These are phyloP conservation scores for Ballota nigra DNA, from an alignment of 257 asterid species.

Conservation along the genomic window DNA sequence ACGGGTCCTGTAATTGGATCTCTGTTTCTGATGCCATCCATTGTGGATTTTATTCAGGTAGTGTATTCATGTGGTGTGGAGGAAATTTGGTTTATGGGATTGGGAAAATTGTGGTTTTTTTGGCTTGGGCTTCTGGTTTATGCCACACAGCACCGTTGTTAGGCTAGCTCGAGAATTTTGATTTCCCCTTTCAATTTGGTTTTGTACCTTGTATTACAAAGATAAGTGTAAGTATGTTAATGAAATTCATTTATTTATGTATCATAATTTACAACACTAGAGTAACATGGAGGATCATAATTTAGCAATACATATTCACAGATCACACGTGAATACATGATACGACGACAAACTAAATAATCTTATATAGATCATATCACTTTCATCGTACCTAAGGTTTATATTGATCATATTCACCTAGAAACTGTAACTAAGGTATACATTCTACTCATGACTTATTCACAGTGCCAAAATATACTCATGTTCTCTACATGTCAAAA, in stretches of 20 bases:
- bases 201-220: no score
- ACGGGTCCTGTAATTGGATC: constrained; percentile 4
- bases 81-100: not conserved
- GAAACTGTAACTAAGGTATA: not conserved
- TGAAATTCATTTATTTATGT: no score
- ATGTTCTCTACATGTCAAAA: not conserved
- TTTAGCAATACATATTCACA: no score
- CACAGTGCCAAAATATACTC: no score
- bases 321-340: not conserved
- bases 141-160: not conserved
- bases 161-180: not conserved
- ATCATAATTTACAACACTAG: no score
- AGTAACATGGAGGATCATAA: not conserved
- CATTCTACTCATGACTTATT: no score
- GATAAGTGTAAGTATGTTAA: not conserved
- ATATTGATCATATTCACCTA: no score
- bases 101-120: not conserved
- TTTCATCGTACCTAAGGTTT: not conserved
- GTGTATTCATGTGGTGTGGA: constrained; percentile 20
- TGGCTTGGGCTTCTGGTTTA: constrained; percentile 18
- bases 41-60: constrained; percentile 2
- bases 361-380: not conserved
- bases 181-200: not conserved
- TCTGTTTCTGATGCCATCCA: constrained; percentile 13
- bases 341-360: not conserved